These are phyloP conservation scores for Suillus hirtellus DNA, from an alignment of 768 basidiomycete genomes.

Conservation along the genomic window DNA sequence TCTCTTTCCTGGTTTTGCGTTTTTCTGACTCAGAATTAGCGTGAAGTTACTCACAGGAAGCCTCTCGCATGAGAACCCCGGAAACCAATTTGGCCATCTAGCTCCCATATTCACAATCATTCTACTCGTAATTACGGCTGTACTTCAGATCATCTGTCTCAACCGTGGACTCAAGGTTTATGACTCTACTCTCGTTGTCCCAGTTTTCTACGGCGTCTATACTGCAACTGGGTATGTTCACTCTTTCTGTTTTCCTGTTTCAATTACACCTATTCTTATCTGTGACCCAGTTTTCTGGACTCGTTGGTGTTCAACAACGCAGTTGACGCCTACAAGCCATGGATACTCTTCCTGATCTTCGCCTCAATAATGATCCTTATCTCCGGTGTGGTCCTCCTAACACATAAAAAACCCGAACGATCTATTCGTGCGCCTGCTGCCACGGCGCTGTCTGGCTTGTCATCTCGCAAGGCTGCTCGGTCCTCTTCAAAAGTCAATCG, in stretches of 20 bases:
- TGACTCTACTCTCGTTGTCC: slow-evolving; percentile 89
- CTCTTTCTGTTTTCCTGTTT: not conserved
- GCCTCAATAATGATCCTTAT: slow-evolving; percentile 85
- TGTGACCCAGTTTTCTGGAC: slow-evolving; percentile 51
- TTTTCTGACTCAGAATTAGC: slow-evolving; percentile 36
- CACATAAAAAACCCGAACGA: slow-evolving; percentile 84
- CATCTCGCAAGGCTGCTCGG: slow-evolving; percentile 22
- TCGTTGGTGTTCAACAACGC: slow-evolving; percentile 82
- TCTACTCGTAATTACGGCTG: slow-evolving; percentile 65
- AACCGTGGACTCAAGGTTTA: slow-evolving; percentile 90
- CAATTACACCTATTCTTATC: slow-evolving; percentile 13
- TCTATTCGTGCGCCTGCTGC: slow-evolving; percentile 25
- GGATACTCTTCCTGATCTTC: slow-evolving; percentile 89
- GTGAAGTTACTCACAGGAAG: slow-evolving; percentile 79
- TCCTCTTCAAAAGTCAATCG: slow-evolving; percentile 21
- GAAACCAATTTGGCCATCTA: slow-evolving; percentile 84
- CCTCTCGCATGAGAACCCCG: slow-evolving; percentile 75
- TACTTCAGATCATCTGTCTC: slow-evolving; percentile 88
- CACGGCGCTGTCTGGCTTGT: slow-evolving; percentile 27
- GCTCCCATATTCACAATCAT: slow-evolving; percentile 78
- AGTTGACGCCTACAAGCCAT: slow-evolving; percentile 81
- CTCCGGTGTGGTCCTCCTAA: slow-evolving; percentile 89
- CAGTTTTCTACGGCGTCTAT: slow-evolving; percentile 93
- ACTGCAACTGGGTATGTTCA: slow-evolving; percentile 71
- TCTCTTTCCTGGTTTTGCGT: slow-evolving; percentile 7